A percentile compares a stretch with the other conserved stretches of the same genome.
phyloP scores from a whole-genome alignment of 1,139 yeast species.

The Scheffersomyces cryptocercus region DNA sequence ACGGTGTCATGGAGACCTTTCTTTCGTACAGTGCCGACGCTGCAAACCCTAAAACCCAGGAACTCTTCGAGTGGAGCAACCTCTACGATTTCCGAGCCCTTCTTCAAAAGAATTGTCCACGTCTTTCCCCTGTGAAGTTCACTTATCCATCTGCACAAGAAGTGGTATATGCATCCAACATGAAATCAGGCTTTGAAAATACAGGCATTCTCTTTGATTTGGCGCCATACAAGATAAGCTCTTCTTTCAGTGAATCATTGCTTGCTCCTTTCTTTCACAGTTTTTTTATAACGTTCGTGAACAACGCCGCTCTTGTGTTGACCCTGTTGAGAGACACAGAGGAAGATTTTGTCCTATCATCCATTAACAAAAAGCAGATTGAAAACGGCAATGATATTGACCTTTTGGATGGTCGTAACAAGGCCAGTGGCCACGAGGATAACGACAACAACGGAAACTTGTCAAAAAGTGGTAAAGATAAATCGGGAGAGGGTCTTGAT shows the following conservation, averaged over 20 bases:
- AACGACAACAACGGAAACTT: conserved; percentile 6
- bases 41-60: conserved; percentile 34
- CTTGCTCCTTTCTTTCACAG: conserved; percentile 48
- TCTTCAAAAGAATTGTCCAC: conserved; percentile 66
- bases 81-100: conserved; percentile 67
- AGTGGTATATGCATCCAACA: conserved; percentile 19
- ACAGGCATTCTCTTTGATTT: conserved; percentile 22
- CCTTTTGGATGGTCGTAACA: not conserved
- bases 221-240: conserved; percentile 20
- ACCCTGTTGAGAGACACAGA: conserved; percentile 82
- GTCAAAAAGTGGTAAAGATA: conserved; percentile 6
- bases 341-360: conserved; percentile 73
- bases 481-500: conserved; percentile 26
- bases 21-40: conserved; percentile 73
- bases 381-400: conserved; percentile 13
- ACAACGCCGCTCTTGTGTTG: conserved; percentile 75
- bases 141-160: conserved; percentile 29
- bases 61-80: conserved; percentile 39
- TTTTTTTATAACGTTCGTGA: conserved; percentile 62
- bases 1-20: conserved; percentile 81
- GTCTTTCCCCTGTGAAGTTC: conserved; percentile 45
- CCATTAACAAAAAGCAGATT: conserved; percentile 33
- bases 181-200: conserved; percentile 26
- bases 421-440: not conserved
- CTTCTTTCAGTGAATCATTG: conserved; percentile 29